Evolutionary conservation across 345 rosid species (phyloP).

Genomic region (Lumnitzera racemosa): DNA sequence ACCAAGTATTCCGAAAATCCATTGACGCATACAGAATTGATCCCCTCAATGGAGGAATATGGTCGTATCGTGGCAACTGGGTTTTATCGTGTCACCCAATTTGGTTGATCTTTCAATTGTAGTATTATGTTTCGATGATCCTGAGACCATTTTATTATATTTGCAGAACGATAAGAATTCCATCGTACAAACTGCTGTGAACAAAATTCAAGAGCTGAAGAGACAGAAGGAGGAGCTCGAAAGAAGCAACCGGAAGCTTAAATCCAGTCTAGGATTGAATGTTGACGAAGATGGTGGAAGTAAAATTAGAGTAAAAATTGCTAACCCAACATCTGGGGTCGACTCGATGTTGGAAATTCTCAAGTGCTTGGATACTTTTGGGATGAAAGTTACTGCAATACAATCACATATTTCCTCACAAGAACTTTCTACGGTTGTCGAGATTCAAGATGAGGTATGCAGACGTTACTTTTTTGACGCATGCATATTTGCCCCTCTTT

Average conservation of each 20-base stretch:
- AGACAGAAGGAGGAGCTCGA: constrained; percentile 30
- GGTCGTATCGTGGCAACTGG: too few relatives aligned
- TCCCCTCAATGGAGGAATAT: too few relatives aligned
- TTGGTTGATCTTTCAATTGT: neutral
- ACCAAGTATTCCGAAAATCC: too few relatives aligned
- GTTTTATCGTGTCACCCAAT: too few relatives aligned
- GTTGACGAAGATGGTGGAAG: constrained; percentile 12
- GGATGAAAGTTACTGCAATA: constrained; percentile 21
- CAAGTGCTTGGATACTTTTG: constrained; percentile 34
- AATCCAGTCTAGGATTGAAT: constrained; percentile 10
- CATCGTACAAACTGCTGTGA: constrained; percentile 32
- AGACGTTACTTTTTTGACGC: too few relatives aligned
- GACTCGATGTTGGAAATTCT: constrained; percentile 58
- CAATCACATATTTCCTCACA: constrained; percentile 28
- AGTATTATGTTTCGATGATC: neutral
- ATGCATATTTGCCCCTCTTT: too few relatives aligned
- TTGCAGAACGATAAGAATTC: constrained; percentile 58
- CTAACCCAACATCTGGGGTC: constrained; percentile 41
- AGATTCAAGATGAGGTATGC: constrained; percentile 35
- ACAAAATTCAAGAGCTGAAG: constrained; percentile 34
- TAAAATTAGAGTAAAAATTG: constrained; percentile 30
- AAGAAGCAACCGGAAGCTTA: constrained; percentile 25
- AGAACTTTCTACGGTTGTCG: constrained; percentile 29
- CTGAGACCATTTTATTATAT: neutral
- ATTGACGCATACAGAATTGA: too few relatives aligned